phyloP scores from a whole-genome alignment of 768 basidiomycete genomes.

The Myochromella boudieri region DNA sequence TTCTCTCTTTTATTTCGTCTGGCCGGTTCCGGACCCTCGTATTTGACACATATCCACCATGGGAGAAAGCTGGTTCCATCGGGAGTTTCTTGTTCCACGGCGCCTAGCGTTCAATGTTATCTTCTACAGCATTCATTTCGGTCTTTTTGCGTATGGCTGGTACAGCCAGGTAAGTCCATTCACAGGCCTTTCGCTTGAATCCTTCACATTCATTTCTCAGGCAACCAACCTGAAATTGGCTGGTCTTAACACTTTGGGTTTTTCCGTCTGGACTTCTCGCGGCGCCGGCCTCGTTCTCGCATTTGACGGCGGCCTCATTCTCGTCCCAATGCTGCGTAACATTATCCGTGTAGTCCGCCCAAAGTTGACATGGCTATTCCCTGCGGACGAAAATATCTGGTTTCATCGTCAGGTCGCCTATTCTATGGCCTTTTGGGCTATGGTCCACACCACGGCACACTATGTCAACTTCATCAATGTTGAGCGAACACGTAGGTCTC shows the following conservation, averaged over 20 bases:
- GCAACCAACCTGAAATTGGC: constrained; percentile 60
- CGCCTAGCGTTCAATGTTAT: constrained; percentile 73
- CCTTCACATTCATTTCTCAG: constrained; percentile 39
- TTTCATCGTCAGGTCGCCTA: constrained; percentile 95
- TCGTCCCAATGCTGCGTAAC: constrained; percentile 89
- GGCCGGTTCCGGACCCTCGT: constrained; percentile 53
- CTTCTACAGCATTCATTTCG: constrained; percentile 78
- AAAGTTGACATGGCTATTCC: constrained; percentile 77
- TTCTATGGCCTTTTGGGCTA: constrained; percentile 89
- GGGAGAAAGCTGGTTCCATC: constrained; percentile 71
- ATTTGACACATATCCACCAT: constrained; percentile 35
- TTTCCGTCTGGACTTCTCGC: constrained; percentile 87
- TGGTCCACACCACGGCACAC: constrained; percentile 92
- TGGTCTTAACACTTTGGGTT: constrained; percentile 76
- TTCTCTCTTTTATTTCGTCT: constrained; percentile 29
- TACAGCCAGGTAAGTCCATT: constrained; percentile 60
- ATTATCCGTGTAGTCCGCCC: constrained; percentile 84
- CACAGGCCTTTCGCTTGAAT: neutral
- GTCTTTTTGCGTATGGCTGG: constrained; percentile 87
- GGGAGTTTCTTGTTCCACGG: constrained; percentile 63
- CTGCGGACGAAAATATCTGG: constrained; percentile 95
- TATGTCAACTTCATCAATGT: constrained; percentile 94
- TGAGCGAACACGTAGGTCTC: constrained; percentile 73
- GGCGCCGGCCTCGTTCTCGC: constrained; percentile 92
- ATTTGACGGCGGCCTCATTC: constrained; percentile 81